Evolutionary conservation across 257 asterid species (phyloP), one percentile per base, ranked within the genome.

Genomic region (Solanum raphanifolium): DNA sequence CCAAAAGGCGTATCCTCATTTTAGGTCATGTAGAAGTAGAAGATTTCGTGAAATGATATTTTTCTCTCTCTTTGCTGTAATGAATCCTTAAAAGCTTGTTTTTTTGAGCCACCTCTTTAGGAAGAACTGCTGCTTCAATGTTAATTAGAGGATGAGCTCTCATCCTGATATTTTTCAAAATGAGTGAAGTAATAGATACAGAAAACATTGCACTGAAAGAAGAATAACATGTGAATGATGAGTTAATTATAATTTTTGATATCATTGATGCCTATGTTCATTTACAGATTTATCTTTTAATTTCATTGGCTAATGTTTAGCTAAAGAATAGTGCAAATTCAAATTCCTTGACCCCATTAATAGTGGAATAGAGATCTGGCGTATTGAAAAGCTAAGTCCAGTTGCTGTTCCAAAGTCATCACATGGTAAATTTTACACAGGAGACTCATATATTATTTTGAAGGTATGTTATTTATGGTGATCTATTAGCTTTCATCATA

Each of bases 331-430:
- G 55, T 74, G 46, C 68, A 65, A 76, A 11, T 84, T 81, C 27
- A 31, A 86, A 31, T 86, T 94, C 95, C 98, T 95, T 95, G 91
- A 96, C 95, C 39, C 27, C 86, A 55, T 86, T 41, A 71, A 86
- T 86, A 96, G 99, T 84, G 99, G 99, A 85, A 94, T 91, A 89
- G 99, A 96, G 91, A 93, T 96, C 88, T 96, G 99, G 99, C 94
- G 95, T 90, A 95, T 96, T 69, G 99, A 96, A 92, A 95, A 94
- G 88, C 93, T 94, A 86, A 90, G 88, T 86, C 98, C 99, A 1
- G 94, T 95, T 66, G 90, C 93, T 27, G 89, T 95, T 90, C 92
- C 95, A 65, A 93, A 92, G 91, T 91, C 98, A 88, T 92, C 95
- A 83, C 90, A 91, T 89, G 98, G 99, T 31, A 96, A 94, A 83